Evolutionary conservation across 2,329 filamentous ascomycete genomes (phyloP).

Genomic region (Lomentospora prolificans): DNA sequence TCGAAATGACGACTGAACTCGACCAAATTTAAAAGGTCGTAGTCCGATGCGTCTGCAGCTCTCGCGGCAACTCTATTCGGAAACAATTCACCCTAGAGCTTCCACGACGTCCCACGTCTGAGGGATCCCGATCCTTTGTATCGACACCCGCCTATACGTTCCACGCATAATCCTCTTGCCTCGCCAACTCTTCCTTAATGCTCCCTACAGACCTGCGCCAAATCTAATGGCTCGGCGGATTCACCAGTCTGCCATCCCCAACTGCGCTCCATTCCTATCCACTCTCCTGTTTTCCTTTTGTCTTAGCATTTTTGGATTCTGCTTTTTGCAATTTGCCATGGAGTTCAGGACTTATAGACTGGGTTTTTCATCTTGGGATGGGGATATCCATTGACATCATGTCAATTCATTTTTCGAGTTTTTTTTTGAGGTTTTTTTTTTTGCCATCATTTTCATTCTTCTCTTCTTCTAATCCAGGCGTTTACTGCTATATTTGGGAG

Average conservation of each 20-base stretch:
- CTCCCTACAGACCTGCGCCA: not conserved
- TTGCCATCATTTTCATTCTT: not conserved
- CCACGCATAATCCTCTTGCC: not conserved
- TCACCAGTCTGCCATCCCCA: not conserved
- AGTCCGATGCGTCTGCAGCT: not conserved
- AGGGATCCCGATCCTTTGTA: too few species aligned
- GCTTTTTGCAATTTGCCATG: not conserved
- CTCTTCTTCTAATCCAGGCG: constrained; percentile 1
- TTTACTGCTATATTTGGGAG: not conserved
- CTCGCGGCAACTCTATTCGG: not conserved
- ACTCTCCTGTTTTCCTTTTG: not conserved
- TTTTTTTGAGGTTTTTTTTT: not conserved
- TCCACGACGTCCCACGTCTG: too few species aligned
- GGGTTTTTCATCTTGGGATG: constrained; percentile 5
- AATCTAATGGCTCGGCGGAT: too few species aligned
- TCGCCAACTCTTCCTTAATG: not conserved
- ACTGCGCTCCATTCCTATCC: not conserved
- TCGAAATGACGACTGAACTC: not conserved
- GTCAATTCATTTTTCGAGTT: constrained; percentile 1
- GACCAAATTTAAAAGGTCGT: not conserved
- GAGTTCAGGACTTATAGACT: not conserved
- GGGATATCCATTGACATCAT: constrained; percentile 3
- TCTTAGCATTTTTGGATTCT: not conserved
- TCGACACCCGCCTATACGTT: too few species aligned
- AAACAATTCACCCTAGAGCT: not conserved